phyloP scores from a whole-genome alignment of 352 stramenopile species.

The Phytophthora boehmeriae region DNA sequence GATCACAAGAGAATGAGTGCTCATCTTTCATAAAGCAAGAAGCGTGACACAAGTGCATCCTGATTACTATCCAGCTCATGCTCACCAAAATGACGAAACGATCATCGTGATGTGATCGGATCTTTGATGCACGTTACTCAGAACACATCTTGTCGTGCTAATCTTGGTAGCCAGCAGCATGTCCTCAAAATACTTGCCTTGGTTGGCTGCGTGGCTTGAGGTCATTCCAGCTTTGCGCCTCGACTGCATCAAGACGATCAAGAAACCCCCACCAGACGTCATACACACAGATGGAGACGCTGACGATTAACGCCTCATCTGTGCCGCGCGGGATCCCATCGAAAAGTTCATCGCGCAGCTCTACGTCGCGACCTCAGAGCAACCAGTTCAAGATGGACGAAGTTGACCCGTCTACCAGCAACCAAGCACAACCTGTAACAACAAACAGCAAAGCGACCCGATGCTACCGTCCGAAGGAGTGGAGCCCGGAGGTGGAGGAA shows the following conservation, averaged over 20 bases:
- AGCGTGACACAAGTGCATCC: too few relatives aligned
- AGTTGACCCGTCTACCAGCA: conserved; percentile 33
- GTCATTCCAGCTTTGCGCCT: not conserved
- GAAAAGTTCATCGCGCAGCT: conserved; percentile 32
- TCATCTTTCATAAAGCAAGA: too few relatives aligned
- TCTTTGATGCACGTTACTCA: too few relatives aligned
- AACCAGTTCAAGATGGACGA: conserved; percentile 69
- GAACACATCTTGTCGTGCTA: not conserved
- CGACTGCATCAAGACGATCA: conserved; percentile 6
- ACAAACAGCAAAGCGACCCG: conserved; percentile 59
- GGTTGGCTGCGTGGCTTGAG: not conserved
- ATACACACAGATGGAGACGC: conserved; percentile 28
- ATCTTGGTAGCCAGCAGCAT: too few relatives aligned
- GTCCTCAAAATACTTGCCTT: conserved; percentile 7
- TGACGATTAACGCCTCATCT: conserved; percentile 42
- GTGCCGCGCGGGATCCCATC: conserved; percentile 51
- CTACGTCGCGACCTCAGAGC: conserved; percentile 17
- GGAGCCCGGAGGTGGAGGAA: conserved; percentile 71
- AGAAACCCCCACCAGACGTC: too few relatives aligned
- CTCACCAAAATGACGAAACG: too few relatives aligned
- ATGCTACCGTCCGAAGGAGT: conserved; percentile 74
- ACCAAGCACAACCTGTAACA: conserved; percentile 45
- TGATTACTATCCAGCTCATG: too few relatives aligned
- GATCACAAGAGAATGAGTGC: too few relatives aligned
- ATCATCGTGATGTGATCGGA: too few relatives aligned